phyloP scores from a whole-genome alignment of 305 asterid species.

The Plantago coronopus region DNA sequence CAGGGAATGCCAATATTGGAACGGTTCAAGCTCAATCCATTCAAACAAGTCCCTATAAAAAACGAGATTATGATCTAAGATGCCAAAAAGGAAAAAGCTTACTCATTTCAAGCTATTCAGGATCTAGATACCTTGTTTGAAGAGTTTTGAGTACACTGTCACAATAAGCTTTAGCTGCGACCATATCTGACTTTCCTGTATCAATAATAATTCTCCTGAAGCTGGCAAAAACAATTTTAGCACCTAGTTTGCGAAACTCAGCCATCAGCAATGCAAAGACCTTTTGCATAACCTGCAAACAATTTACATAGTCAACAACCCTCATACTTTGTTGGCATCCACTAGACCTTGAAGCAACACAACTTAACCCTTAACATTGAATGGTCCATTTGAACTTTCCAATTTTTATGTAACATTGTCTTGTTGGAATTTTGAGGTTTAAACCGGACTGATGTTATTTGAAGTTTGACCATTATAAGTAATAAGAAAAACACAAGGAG shows the following conservation, averaged over 20 bases:
- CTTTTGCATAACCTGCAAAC: conserved; percentile 83
- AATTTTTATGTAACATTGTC: no score
- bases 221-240: conserved; percentile 73
- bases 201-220: conserved; percentile 79
- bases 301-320: conserved; percentile 1
- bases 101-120: conserved; percentile 12
- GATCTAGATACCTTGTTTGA: conserved; percentile 59
- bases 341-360: not conserved
- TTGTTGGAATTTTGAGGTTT: no score
- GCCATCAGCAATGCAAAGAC: conserved; percentile 92
- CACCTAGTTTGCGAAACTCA: conserved; percentile 92
- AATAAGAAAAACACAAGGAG: no score
- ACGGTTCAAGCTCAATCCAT: conserved; percentile 95
- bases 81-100: conserved; percentile 14
- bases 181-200: conserved; percentile 83
- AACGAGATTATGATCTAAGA: conserved; percentile 20
- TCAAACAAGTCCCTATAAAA: conserved; percentile 80
- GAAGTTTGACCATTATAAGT: no score
- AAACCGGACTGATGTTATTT: no score
- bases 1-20: conserved; percentile 90
- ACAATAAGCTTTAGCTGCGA: conserved; percentile 93
- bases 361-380: not conserved
- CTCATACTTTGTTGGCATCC: not conserved
- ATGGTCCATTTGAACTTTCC: no score
- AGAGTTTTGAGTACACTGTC: conserved; percentile 79